These are phyloP conservation scores for Firmiana major DNA, from an alignment of 345 rosid species.

Conservation along the genomic window DNA sequence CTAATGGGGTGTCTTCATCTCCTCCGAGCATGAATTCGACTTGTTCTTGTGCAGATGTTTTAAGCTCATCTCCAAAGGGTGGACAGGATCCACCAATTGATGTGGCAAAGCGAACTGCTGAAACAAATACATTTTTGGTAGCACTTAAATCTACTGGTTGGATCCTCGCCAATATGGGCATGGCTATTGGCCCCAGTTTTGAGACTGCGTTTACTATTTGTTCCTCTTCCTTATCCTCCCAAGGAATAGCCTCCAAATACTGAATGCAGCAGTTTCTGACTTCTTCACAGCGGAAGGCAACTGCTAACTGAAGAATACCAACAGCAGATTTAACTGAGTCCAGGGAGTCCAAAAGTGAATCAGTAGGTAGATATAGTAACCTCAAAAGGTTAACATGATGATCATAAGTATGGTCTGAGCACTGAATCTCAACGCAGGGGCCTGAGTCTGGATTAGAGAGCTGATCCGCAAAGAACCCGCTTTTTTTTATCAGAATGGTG, in stretches of 20 bases:
- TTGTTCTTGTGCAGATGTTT: slow-evolving; percentile 82
- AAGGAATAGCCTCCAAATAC: slow-evolving; percentile 54
- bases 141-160: slow-evolving; percentile 46
- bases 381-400: slow-evolving; percentile 42
- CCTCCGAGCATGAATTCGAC: slow-evolving; percentile 81
- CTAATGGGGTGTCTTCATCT: slow-evolving; percentile 53
- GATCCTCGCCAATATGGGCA: slow-evolving; percentile 55
- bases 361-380: slow-evolving; percentile 32
- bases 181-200: slow-evolving; percentile 40
- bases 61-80: slow-evolving; percentile 65
- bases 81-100: slow-evolving; percentile 48
- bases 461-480: slow-evolving; percentile 41
- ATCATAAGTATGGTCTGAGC: slow-evolving; percentile 35
- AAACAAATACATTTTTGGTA: slow-evolving; percentile 59
- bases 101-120: slow-evolving; percentile 79
- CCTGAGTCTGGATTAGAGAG: slow-evolving; percentile 24
- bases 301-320: slow-evolving; percentile 42
- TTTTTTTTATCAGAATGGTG: slow-evolving; percentile 28
- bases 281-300: slow-evolving; percentile 39
- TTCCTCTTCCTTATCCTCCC: slow-evolving; percentile 57
- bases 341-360: slow-evolving; percentile 34
- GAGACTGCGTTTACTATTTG: slow-evolving; percentile 35
- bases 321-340: slow-evolving; percentile 43
- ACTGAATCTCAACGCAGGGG: slow-evolving; percentile 29
- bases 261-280: slow-evolving; percentile 41